phyloP scores from a whole-genome alignment of 371 early-diverging fungal genomes.

The Syncephalis plumigaleata region DNA sequence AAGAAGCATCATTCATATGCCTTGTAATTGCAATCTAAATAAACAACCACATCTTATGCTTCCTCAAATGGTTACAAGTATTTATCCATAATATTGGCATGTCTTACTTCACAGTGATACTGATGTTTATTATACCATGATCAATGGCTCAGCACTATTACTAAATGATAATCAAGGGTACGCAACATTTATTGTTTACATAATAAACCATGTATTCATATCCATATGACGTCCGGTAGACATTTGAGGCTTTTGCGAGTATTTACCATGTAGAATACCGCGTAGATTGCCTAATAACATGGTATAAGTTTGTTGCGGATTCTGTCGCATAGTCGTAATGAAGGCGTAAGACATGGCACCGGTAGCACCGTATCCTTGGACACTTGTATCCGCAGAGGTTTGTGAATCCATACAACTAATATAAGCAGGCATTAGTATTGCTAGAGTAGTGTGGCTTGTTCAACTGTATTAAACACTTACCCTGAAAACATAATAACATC shows the following conservation, averaged over 20 bases:
- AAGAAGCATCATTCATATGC: no score
- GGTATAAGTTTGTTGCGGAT: constrained; percentile 47
- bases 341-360: constrained; percentile 85
- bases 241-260: constrained; percentile 69
- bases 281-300: constrained; percentile 57
- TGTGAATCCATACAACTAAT: constrained; percentile 76
- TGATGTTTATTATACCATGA: no score
- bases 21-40: no score
- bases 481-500: constrained; percentile 80
- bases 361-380: constrained; percentile 37
- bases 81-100: no score
- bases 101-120: no score
- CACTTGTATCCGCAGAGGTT: constrained; percentile 68
- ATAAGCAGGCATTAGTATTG: constrained; percentile 6
- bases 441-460: neutral
- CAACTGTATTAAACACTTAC: constrained; percentile 9
- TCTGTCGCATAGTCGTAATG: constrained; percentile 38
- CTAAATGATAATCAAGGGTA: no score
- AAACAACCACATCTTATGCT: no score
- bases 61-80: no score
- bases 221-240: constrained; percentile 64
- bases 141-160: no score
- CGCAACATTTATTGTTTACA: constrained; percentile 13
- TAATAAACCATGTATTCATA: constrained; percentile 45
- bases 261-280: constrained; percentile 41